These are phyloP conservation scores for Anethum foeniculum DNA, from an alignment of 140 eudicot species.

Conservation along the genomic window DNA sequence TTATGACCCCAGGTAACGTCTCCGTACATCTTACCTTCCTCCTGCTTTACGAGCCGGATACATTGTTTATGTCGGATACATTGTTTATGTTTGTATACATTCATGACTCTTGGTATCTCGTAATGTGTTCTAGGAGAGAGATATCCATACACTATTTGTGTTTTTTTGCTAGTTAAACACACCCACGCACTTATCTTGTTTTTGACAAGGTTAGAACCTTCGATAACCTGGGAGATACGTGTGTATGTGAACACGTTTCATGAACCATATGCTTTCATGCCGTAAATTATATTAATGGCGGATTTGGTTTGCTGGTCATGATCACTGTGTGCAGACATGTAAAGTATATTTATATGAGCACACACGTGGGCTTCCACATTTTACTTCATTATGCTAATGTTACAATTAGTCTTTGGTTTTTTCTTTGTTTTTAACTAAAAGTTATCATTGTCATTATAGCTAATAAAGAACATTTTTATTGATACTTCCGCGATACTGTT, in stretches of 20 bases:
- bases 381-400: not conserved
- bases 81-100: not conserved
- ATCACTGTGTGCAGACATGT: not conserved
- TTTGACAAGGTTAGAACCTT: no score
- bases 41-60: no score
- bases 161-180: no score
- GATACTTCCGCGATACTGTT: not conserved
- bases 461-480: not conserved
- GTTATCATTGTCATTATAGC: not conserved
- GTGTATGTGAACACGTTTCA: not conserved
- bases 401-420: not conserved
- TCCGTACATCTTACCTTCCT: not conserved
- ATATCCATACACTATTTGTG: not conserved
- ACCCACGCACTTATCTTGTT: no score
- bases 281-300: not conserved
- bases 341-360: not conserved
- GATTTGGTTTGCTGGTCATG: not conserved
- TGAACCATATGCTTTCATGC: not conserved
- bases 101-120: not conserved
- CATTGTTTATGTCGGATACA: not conserved
- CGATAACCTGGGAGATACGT: no score
- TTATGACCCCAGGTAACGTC: slow-evolving; percentile 32
- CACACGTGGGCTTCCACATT: not conserved
- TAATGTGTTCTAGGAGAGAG: no score
- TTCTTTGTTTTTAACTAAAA: not conserved